Percentiles rank a stretch among this genome's conserved stretches.
Evolutionary conservation across 768 basidiomycete genomes (phyloP).

Genomic region (Suillus discolor): DNA sequence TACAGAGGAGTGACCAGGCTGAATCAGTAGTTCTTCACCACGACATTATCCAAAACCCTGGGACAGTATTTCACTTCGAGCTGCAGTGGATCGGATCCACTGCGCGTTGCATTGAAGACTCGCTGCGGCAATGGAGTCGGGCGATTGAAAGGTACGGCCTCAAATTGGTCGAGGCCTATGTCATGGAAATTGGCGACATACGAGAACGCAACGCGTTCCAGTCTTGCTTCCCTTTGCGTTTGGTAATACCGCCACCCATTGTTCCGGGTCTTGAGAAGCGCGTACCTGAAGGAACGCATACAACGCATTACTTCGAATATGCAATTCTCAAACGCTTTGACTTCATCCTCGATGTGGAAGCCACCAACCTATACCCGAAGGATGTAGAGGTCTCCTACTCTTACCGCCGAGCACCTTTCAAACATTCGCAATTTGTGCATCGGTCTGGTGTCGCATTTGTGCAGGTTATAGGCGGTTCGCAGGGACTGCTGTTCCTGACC

Average conservation of each 20-base stretch:
- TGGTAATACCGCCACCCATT: conserved; percentile 75
- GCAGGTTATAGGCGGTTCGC: conserved; percentile 76
- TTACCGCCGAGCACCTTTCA: conserved; percentile 78
- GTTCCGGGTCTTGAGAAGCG: conserved; percentile 67
- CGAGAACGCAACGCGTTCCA: conserved; percentile 88
- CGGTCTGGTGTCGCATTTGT: conserved; percentile 88
- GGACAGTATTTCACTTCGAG: conserved; percentile 96
- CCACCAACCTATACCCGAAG: conserved; percentile 72
- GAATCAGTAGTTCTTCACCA: conserved; percentile 89
- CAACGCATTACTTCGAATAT: conserved; percentile 79
- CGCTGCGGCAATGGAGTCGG: conserved; percentile 78
- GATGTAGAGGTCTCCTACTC: conserved; percentile 86
- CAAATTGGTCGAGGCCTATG: conserved; percentile 91
- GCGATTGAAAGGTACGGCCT: conserved; percentile 88
- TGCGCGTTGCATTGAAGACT: conserved; percentile 88
- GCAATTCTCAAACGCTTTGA: conserved; percentile 74
- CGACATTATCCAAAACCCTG: conserved; percentile 93
- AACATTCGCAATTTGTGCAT: conserved; percentile 91
- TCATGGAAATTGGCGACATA: conserved; percentile 89
- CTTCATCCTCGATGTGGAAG: conserved; percentile 86
- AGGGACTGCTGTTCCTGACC: conserved; percentile 88
- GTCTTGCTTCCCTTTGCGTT: conserved; percentile 80
- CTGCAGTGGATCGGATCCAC: conserved; percentile 97
- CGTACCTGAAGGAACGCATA: conserved; percentile 66
- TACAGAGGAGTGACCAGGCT: conserved; percentile 82